Conservation (phyloP, 257 asterid genomes). For the Nicotiana otophora region DNA sequence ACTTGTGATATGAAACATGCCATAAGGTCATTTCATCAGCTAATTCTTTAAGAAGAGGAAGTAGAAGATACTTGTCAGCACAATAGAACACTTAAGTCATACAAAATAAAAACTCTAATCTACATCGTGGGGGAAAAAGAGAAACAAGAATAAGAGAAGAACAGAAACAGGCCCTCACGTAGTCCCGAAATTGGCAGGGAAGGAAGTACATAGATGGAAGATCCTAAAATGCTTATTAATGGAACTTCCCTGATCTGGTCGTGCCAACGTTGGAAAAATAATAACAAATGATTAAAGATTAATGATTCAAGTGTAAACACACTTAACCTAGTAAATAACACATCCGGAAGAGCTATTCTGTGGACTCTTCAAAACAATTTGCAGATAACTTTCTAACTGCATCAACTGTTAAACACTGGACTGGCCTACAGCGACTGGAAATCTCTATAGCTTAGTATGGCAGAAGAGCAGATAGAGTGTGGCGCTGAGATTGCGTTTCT, state of each 20-base stretch:
- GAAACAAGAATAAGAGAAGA: constrained; percentile 1
- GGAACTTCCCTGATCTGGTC: neutral
- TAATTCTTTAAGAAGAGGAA: too few relatives aligned
- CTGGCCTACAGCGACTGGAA: neutral
- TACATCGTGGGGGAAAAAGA: neutral
- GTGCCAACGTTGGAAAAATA: neutral
- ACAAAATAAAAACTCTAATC: neutral
- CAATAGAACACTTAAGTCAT: too few relatives aligned
- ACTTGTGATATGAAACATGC: too few relatives aligned
- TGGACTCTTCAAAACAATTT: neutral
- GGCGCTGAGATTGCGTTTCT: neutral
- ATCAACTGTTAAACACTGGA: neutral
- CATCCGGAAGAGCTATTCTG: neutral
- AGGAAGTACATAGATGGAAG: neutral
- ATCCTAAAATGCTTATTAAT: neutral
- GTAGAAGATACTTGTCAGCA: too few relatives aligned
- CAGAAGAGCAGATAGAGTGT: neutral
- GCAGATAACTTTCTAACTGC: neutral
- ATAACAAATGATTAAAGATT: neutral
- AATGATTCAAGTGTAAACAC: neutral
- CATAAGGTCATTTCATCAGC: too few relatives aligned
- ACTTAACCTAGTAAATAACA: neutral
- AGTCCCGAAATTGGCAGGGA: neutral
- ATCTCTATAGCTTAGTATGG: neutral
- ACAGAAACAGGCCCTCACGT: neutral